These are phyloP conservation scores for Fusarium subtropicale DNA, from an alignment of 2,329 filamentous ascomycete species.

Conservation along the genomic window DNA sequence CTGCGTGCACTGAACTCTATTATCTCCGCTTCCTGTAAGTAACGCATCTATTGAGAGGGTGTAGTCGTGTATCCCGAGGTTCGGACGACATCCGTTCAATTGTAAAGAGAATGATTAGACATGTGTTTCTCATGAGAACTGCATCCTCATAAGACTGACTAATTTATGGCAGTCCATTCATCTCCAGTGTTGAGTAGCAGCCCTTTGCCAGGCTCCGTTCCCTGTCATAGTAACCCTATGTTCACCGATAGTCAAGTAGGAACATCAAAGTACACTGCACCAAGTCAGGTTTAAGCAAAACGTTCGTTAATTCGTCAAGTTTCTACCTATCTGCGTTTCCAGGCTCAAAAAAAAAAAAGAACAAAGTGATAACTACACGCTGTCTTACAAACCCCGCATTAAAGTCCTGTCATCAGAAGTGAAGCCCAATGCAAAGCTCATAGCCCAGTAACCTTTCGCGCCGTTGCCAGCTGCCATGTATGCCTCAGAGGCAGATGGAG, in stretches of 20 bases:
- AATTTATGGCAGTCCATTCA: neutral
- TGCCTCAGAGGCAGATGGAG: slow-evolving; percentile 39
- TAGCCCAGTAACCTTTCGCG: slow-evolving; percentile 22
- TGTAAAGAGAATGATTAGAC: slow-evolving; percentile 5
- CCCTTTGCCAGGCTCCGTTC: too few relatives aligned
- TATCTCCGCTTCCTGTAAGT: slow-evolving; percentile 13
- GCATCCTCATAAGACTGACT: neutral
- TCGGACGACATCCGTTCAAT: neutral
- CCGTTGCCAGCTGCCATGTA: slow-evolving; percentile 33
- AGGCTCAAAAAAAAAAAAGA: slow-evolving; percentile 4
- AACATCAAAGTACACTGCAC: neutral
- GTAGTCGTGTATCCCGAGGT: slow-evolving; percentile 37
- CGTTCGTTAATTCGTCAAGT: slow-evolving; percentile 34
- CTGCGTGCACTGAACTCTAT: neutral
- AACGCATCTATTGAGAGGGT: slow-evolving; percentile 16
- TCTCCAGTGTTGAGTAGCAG: too few relatives aligned
- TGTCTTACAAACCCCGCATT: neutral
- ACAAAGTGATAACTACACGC: slow-evolving; percentile 30
- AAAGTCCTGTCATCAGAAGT: slow-evolving; percentile 12
- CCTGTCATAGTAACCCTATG: too few relatives aligned
- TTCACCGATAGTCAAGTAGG: neutral
- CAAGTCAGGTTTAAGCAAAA: neutral
- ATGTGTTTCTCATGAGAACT: slow-evolving; percentile 18
- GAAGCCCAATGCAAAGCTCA: slow-evolving; percentile 12
- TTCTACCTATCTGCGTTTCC: neutral